Evolutionary conservation across 164 flowering plant genomes (phyloP).

Genomic region (Macadamia integrifolia): DNA sequence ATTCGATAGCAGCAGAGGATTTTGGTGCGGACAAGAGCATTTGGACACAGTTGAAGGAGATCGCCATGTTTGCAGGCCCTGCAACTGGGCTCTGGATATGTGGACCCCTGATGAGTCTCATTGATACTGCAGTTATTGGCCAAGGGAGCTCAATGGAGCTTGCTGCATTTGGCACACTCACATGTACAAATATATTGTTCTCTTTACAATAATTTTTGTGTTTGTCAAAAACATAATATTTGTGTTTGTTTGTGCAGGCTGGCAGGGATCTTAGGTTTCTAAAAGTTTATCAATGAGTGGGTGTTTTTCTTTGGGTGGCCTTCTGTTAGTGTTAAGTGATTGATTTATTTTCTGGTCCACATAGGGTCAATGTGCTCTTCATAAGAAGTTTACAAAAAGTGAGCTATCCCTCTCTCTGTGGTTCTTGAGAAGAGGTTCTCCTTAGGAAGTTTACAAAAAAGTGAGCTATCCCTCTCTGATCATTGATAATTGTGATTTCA

Average conservation of each 20-base stretch:
- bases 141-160: conserved; percentile 90
- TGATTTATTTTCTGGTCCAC: neutral
- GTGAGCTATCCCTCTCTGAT: no score
- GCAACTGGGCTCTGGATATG: conserved; percentile 87
- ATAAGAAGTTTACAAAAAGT: no score
- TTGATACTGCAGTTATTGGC: conserved; percentile 90
- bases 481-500: no score
- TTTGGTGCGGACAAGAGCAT: conserved; percentile 41
- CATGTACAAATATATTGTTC: no score
- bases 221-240: no score
- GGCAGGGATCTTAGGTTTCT: conserved; percentile 34
- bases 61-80: conserved; percentile 77
- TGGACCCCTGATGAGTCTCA: conserved; percentile 88
- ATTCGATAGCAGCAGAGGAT: conserved; percentile 18
- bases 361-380: neutral
- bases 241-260: conserved; percentile 19
- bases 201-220: no score
- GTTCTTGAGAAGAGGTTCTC: neutral
- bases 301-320: conserved; percentile 42
- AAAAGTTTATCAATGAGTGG: conserved; percentile 39
- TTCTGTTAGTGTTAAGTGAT: conserved; percentile 35
- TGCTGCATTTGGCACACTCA: conserved; percentile 71
- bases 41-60: conserved; percentile 69
- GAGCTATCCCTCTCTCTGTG: no score
- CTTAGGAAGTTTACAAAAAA: no score